These are phyloP conservation scores for Sarocladium strictum DNA, from an alignment of 2,329 filamentous ascomycete species.

Conservation along the genomic window DNA sequence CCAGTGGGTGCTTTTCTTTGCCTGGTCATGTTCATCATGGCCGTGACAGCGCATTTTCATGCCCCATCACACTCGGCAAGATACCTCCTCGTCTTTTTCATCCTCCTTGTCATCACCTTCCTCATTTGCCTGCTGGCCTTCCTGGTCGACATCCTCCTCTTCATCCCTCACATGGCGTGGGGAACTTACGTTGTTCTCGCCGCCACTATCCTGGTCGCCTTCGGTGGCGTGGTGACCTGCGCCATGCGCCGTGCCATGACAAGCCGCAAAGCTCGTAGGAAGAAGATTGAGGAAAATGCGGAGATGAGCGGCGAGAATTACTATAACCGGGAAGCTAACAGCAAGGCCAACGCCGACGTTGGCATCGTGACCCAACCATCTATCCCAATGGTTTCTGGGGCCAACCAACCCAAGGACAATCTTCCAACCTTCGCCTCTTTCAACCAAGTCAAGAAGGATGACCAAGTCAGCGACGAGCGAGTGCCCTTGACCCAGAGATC, in stretches of 20 bases:
- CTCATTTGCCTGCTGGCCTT: constrained; percentile 81
- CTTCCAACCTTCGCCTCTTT: constrained; percentile 57
- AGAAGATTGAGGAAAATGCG: constrained; percentile 84
- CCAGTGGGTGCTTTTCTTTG: constrained; percentile 84
- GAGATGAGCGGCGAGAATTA: constrained; percentile 96
- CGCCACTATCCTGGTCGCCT: constrained; percentile 77
- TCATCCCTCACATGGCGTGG: constrained; percentile 90
- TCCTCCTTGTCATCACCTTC: constrained; percentile 80
- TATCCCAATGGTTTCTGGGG: constrained; percentile 50
- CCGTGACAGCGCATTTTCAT: constrained; percentile 78
- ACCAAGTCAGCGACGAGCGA: constrained; percentile 60
- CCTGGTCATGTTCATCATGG: constrained; percentile 76
- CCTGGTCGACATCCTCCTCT: constrained; percentile 87
- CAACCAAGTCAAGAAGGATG: constrained; percentile 59
- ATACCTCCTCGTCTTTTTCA: constrained; percentile 79
- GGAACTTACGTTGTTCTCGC: constrained; percentile 90
- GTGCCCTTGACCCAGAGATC: constrained; percentile 61
- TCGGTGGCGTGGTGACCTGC: constrained; percentile 80
- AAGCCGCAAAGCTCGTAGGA: constrained; percentile 86
- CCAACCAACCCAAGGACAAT: constrained; percentile 41
- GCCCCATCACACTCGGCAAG: constrained; percentile 82
- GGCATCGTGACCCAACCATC: constrained; percentile 45
- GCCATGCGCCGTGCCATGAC: constrained; percentile 92
- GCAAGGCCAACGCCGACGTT: constrained; percentile 34
- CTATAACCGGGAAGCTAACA: constrained; percentile 62